phyloP scores from a whole-genome alignment of 1,284 basidiomycete genomes.

The Neolentinus lepideus region DNA sequence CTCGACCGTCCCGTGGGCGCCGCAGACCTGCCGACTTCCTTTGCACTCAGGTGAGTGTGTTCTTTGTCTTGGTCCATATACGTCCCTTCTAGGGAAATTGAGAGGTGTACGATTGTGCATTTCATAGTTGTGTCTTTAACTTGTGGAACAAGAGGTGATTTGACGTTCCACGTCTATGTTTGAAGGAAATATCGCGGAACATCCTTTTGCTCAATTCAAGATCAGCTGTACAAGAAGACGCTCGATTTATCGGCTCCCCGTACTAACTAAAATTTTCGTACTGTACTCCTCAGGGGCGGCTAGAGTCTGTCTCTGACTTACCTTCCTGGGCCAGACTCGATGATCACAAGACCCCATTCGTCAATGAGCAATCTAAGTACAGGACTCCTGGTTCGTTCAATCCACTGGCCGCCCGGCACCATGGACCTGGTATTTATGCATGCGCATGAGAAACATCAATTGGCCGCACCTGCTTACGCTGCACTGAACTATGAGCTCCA shows the following conservation, averaged over 20 bases:
- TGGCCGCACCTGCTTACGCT: neutral
- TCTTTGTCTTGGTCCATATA: too few relatives aligned
- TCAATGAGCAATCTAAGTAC: neutral
- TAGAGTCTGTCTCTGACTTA: neutral
- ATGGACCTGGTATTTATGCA: neutral
- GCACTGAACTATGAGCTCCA: neutral
- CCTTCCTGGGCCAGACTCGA: neutral
- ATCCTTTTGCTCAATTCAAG: too few relatives aligned
- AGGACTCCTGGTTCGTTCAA: neutral
- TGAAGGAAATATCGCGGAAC: too few relatives aligned
- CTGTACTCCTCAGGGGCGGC: neutral
- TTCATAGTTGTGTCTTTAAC: too few relatives aligned
- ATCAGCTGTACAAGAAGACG: too few relatives aligned
- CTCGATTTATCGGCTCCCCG: neutral
- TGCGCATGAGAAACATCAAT: neutral
- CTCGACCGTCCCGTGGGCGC: too few relatives aligned
- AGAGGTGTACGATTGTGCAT: too few relatives aligned
- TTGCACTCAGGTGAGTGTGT: too few relatives aligned
- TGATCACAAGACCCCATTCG: neutral
- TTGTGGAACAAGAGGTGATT: too few relatives aligned
- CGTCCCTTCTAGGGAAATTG: too few relatives aligned
- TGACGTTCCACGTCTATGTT: too few relatives aligned
- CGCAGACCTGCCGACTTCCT: too few relatives aligned
- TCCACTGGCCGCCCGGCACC: neutral
- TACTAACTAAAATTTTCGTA: neutral